Conservation (phyloP, 148 eudicot genomes). For the Cornus suecica region DNA sequence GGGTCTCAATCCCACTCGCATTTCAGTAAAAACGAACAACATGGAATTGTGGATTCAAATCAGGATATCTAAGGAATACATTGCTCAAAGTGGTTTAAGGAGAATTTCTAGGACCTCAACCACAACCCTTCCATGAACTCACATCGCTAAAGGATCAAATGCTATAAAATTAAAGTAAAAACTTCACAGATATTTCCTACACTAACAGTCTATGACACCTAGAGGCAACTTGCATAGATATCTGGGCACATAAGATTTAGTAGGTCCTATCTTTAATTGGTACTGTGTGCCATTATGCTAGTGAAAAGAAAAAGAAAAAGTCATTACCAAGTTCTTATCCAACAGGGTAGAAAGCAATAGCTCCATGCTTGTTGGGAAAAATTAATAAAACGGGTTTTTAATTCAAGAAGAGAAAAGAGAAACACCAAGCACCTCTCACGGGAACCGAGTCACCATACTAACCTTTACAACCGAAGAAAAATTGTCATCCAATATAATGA, state of each 20-base stretch:
- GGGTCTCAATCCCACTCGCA: not conserved
- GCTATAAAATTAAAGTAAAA: not conserved
- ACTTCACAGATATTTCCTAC: not conserved
- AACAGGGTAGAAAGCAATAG: not conserved
- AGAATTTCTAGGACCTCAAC: not conserved
- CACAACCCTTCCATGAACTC: not conserved
- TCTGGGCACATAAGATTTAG: not conserved
- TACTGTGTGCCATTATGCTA: not conserved
- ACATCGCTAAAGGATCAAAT: not conserved
- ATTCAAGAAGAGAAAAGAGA: slow-evolving; percentile 6
- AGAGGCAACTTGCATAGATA: not conserved
- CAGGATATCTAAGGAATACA: not conserved
- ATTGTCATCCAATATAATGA: slow-evolving; percentile 80
- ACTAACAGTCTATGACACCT: not conserved
- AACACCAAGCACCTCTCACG: not conserved
- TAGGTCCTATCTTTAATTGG: not conserved
- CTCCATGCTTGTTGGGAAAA: not conserved
- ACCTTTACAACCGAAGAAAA: slow-evolving; percentile 94
- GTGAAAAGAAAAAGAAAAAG: not conserved
- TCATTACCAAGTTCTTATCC: not conserved
- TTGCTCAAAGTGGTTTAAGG: not conserved
- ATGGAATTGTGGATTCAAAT: not conserved
- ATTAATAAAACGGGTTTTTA: too few species aligned
- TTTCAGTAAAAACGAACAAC: not conserved
- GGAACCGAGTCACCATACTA: slow-evolving; percentile 11